A percentile compares a stretch with the other conserved stretches of the same genome.
These are phyloP conservation scores for Fusarium verrucosum DNA, from an alignment of 2,329 filamentous ascomycete genomes.

Conservation along the genomic window DNA sequence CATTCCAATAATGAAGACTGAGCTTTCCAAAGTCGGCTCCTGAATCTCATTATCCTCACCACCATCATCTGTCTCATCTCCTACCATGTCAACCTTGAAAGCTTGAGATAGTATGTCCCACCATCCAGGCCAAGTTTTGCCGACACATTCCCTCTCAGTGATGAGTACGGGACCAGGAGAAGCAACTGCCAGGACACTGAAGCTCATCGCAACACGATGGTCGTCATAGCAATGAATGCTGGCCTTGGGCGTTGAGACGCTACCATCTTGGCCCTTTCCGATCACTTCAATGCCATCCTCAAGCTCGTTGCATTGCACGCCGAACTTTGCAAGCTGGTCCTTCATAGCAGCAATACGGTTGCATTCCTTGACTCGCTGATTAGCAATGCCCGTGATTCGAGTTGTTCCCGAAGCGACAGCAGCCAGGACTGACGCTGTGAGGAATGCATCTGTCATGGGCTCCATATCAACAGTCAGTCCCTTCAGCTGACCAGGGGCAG, in stretches of 20 bases:
- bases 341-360: slow-evolving; percentile 97
- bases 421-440: slow-evolving; percentile 91
- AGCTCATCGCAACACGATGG: slow-evolving; percentile 98
- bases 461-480: slow-evolving; percentile 94
- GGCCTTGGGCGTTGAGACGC: slow-evolving; percentile 64
- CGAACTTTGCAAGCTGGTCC: slow-evolving; percentile 92
- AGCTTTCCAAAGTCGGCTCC: slow-evolving; percentile 58
- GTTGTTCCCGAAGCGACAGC: slow-evolving; percentile 87
- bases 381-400: slow-evolving; percentile 91
- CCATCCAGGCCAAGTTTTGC: slow-evolving; percentile 99
- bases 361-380: slow-evolving; percentile 97
- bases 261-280: slow-evolving; percentile 59
- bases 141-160: slow-evolving; percentile 89
- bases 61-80: slow-evolving; percentile 66
- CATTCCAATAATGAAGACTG: slow-evolving; percentile 97
- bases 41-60: slow-evolving; percentile 22
- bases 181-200: slow-evolving; percentile 84
- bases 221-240: slow-evolving; percentile 95
- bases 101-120: slow-evolving; percentile 87
- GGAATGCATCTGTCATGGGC: slow-evolving; percentile 98
- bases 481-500: slow-evolving; percentile 75
- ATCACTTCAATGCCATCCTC: slow-evolving; percentile 90
- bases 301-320: slow-evolving; percentile 83
- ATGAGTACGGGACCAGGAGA: slow-evolving; percentile 78
- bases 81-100: slow-evolving; percentile 81